These are phyloP conservation scores for Chytriomyces sp. DNA, from an alignment of 192 early-diverging fungal species.

Conservation along the genomic window DNA sequence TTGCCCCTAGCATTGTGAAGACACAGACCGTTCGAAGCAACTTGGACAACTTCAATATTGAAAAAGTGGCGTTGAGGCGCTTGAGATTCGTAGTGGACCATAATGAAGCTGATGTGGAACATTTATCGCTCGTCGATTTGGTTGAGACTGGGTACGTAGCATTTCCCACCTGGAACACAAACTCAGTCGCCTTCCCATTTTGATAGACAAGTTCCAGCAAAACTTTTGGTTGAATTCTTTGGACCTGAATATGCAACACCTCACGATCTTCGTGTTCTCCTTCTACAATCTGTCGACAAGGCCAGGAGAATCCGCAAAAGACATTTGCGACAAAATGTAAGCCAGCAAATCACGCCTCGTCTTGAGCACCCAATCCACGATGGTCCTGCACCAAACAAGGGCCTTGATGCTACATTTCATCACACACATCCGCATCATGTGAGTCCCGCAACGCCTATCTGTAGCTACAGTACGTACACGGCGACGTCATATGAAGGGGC, in stretches of 20 bases:
- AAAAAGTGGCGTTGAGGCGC: constrained; percentile 49
- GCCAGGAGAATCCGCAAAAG: constrained; percentile 13
- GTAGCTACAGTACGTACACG: constrained; percentile 18
- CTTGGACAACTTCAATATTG: constrained; percentile 43
- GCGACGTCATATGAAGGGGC: background rate
- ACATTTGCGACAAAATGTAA: background rate
- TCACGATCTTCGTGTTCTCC: constrained; percentile 44
- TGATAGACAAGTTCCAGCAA: constrained; percentile 38
- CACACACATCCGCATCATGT: constrained; percentile 25
- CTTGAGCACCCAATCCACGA: constrained; percentile 15
- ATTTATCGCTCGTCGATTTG: constrained; percentile 46
- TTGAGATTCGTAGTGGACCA: constrained; percentile 50
- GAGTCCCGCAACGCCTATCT: constrained; percentile 17
- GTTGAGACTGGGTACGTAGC: constrained; percentile 41
- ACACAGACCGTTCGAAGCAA: constrained; percentile 42
- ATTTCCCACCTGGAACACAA: no score
- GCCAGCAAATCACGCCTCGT: background rate
- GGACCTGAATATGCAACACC: constrained; percentile 34
- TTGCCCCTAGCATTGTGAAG: constrained; percentile 21
- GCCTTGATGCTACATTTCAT: constrained; percentile 11
- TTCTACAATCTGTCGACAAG: constrained; percentile 49
- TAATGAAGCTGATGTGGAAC: constrained; percentile 42
- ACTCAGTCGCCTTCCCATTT: no score
- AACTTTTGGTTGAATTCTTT: constrained; percentile 38
- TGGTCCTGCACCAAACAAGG: background rate